A percentile compares a stretch with the other conserved stretches of the same genome.
Evolutionary conservation across 2,329 filamentous ascomycete genomes (phyloP).

Genomic region (Fusarium camptoceras): DNA sequence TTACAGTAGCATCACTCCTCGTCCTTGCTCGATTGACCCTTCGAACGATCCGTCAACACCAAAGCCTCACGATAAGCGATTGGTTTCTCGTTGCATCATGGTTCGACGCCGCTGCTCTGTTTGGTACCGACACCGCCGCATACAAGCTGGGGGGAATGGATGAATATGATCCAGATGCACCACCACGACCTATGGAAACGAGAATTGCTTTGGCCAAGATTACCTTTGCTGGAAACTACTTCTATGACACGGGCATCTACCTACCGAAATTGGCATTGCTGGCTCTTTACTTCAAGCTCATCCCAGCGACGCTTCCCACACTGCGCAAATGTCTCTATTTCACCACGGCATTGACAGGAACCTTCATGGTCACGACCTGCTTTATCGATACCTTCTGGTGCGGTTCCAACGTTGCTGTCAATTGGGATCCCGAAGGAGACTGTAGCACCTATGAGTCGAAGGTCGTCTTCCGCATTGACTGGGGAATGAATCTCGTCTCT

Average conservation of each 20-base stretch:
- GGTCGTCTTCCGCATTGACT: constrained; percentile 46
- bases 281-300: constrained; percentile 47
- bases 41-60: constrained; percentile 42
- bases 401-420: constrained; percentile 44
- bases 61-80: constrained; percentile 47
- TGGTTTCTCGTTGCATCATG: constrained; percentile 46
- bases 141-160: constrained; percentile 48
- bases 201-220: constrained; percentile 45
- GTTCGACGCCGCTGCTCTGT: constrained; percentile 44
- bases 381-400: constrained; percentile 50
- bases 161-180: constrained; percentile 37
- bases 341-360: constrained; percentile 36
- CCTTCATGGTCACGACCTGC: constrained; percentile 42
- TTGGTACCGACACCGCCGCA: constrained; percentile 43
- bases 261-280: constrained; percentile 47
- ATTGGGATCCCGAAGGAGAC: constrained; percentile 42
- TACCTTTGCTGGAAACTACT: constrained; percentile 49
- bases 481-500: constrained; percentile 45
- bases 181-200: constrained; percentile 17
- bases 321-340: constrained; percentile 43
- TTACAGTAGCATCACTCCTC: constrained; percentile 39
- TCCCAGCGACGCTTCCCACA: constrained; percentile 43
- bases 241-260: constrained; percentile 49
- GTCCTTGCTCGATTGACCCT: constrained; percentile 41
- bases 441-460: constrained; percentile 47